phyloP scores from a whole-genome alignment of 495 filamentous ascomycete genomes.

The Tuber umbilicatum region DNA sequence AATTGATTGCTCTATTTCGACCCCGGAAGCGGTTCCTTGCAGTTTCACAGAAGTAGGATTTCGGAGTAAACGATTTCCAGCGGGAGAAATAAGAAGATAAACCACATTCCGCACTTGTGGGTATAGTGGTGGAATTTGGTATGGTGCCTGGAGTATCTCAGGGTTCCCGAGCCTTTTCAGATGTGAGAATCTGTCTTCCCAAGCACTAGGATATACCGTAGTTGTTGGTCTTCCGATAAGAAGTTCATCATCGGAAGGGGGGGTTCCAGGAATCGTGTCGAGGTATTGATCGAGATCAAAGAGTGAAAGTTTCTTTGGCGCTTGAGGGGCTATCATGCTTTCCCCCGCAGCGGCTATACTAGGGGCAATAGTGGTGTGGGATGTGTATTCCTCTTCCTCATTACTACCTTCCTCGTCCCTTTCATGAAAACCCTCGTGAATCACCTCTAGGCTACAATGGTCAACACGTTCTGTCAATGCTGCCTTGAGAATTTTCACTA shows the following conservation, averaged over 20 bases:
- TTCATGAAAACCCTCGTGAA: slow-evolving; percentile 34
- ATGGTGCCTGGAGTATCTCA: slow-evolving; percentile 56
- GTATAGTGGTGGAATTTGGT: no score
- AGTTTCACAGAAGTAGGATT: no score
- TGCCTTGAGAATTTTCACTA: slow-evolving; percentile 63
- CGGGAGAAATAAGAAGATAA: no score
- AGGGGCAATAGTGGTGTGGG: background rate
- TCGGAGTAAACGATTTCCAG: no score
- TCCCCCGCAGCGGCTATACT: background rate
- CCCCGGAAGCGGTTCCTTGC: no score
- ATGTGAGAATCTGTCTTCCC: no score
- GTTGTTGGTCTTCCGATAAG: slow-evolving; percentile 44
- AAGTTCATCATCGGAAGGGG: slow-evolving; percentile 40
- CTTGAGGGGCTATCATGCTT: slow-evolving; percentile 9
- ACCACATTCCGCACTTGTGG: no score
- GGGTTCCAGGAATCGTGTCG: slow-evolving; percentile 37
- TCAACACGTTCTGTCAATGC: slow-evolving; percentile 55
- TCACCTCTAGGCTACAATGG: slow-evolving; percentile 54
- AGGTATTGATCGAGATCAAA: slow-evolving; percentile 6
- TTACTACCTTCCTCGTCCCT: slow-evolving; percentile 45
- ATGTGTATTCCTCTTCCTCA: background rate
- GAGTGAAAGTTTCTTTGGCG: slow-evolving; percentile 17
- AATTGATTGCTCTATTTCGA: no score
- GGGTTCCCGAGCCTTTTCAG: slow-evolving; percentile 50
- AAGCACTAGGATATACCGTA: slow-evolving; percentile 51